Percentiles rank a stretch among this genome's conserved stretches.
These are phyloP conservation scores for Aspergillus nomiae DNA, from an alignment of 2,329 filamentous ascomycete genomes.

Conservation along the genomic window DNA sequence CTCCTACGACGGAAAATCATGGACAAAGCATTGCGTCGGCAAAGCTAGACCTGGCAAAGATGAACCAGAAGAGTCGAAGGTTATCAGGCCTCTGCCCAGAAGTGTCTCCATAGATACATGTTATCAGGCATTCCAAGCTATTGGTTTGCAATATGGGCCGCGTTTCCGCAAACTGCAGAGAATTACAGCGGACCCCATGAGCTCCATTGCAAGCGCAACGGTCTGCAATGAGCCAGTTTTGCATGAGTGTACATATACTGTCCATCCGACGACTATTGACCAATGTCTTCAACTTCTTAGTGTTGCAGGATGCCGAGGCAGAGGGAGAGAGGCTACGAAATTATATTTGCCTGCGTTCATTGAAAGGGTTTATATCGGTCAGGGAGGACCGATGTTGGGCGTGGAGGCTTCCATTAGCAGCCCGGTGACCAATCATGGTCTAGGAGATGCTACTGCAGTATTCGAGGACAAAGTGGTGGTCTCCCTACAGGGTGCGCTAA, in stretches of 20 bases:
- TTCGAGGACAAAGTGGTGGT: neutral
- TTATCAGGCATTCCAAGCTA: slow-evolving; percentile 5
- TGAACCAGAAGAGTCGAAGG: neutral
- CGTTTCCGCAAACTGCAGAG: slow-evolving; percentile 9
- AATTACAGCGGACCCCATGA: slow-evolving; percentile 10
- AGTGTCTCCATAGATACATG: neutral
- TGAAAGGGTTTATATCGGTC: slow-evolving; percentile 4
- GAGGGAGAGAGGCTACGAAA: neutral
- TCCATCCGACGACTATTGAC: slow-evolving; percentile 16
- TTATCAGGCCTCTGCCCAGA: neutral
- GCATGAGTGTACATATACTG: neutral
- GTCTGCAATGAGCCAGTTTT: neutral
- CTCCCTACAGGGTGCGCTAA: neutral
- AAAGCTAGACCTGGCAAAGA: neutral
- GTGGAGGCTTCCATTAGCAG: neutral
- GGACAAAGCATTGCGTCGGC: slow-evolving; percentile 11
- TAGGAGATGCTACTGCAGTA: neutral
- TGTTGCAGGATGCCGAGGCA: slow-evolving; percentile 6
- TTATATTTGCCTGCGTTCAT: slow-evolving; percentile 6
- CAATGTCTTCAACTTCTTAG: slow-evolving; percentile 11
- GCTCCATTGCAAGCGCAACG: neutral
- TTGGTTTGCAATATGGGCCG: slow-evolving; percentile 10
- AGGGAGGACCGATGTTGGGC: neutral
- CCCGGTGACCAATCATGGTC: neutral
- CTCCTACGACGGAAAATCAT: slow-evolving; percentile 5